Evolutionary conservation across 2,329 filamentous ascomycete species (phyloP).

Genomic region (Diaporthe ampelina): DNA sequence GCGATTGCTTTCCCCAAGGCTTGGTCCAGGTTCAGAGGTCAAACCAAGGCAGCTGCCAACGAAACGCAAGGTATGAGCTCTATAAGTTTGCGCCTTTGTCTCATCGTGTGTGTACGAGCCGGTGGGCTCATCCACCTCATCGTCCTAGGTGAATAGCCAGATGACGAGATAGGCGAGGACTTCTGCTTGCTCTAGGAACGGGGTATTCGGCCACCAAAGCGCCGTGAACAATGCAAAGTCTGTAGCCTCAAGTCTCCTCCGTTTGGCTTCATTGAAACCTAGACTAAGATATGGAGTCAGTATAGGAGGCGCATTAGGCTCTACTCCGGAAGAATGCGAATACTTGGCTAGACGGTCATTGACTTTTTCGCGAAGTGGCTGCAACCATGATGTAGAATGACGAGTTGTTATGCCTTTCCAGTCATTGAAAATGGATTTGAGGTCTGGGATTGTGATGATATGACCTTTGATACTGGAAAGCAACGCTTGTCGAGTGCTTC

Average conservation of each 20-base stretch:
- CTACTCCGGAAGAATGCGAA: not conserved
- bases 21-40: not conserved
- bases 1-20: not conserved
- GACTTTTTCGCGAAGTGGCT: slow-evolving; percentile 5
- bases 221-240: slow-evolving; percentile 46
- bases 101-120: slow-evolving; percentile 43
- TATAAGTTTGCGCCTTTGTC: slow-evolving; percentile 41
- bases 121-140: slow-evolving; percentile 45
- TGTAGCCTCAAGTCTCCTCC: slow-evolving; percentile 42
- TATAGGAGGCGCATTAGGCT: not conserved
- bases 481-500: slow-evolving; percentile 18
- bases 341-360: not conserved
- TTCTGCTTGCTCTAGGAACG: slow-evolving; percentile 40
- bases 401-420: slow-evolving; percentile 30
- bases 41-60: not conserved
- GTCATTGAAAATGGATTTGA: slow-evolving; percentile 31
- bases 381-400: slow-evolving; percentile 13
- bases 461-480: slow-evolving; percentile 33
- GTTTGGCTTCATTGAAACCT: slow-evolving; percentile 35
- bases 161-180: slow-evolving; percentile 44
- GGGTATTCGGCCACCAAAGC: slow-evolving; percentile 46
- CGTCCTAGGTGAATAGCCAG: slow-evolving; percentile 48
- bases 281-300: slow-evolving; percentile 26
- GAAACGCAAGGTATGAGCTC: slow-evolving; percentile 39
- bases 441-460: slow-evolving; percentile 30